phyloP scores from a whole-genome alignment of 208 protist genomes.

The Leishmania turanica region DNA sequence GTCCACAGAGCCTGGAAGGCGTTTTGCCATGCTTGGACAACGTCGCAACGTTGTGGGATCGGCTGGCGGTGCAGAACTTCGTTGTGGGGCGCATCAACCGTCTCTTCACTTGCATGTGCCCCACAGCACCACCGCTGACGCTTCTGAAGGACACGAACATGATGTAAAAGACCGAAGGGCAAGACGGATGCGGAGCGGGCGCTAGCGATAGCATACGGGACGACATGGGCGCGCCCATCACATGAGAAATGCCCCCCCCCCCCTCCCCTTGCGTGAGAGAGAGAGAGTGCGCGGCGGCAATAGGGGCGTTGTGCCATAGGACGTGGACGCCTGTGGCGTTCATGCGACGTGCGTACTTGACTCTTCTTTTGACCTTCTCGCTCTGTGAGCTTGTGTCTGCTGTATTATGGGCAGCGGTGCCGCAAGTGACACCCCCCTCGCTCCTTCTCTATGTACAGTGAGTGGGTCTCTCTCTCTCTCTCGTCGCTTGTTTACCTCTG shows the following conservation, averaged over 20 bases:
- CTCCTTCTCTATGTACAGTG: not conserved
- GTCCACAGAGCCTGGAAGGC: not conserved
- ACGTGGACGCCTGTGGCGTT: not conserved
- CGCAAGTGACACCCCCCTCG: not conserved
- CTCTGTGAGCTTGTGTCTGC: not conserved
- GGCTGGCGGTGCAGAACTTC: slow-evolving; percentile 62
- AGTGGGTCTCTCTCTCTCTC: no score
- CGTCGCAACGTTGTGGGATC: slow-evolving; percentile 40
- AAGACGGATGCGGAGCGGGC: no score
- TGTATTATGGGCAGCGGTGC: not conserved
- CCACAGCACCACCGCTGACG: slow-evolving; percentile 50
- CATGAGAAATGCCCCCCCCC: not conserved
- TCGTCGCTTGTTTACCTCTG: not conserved
- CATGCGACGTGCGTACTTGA: not conserved
- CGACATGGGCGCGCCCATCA: not conserved
- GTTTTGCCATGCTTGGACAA: slow-evolving; percentile 34
- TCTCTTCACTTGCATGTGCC: slow-evolving; percentile 57
- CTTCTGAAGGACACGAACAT: slow-evolving; percentile 34
- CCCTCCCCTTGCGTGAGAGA: not conserved
- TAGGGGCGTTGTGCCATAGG: not conserved
- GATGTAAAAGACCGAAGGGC: slow-evolving; percentile 19
- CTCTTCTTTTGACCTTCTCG: not conserved
- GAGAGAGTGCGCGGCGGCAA: not conserved
- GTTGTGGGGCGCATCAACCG: slow-evolving; percentile 60
- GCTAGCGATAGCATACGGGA: not conserved